These are phyloP conservation scores for Lentithecium fluviatile DNA, from an alignment of 495 filamentous ascomycete genomes.

Conservation along the genomic window DNA sequence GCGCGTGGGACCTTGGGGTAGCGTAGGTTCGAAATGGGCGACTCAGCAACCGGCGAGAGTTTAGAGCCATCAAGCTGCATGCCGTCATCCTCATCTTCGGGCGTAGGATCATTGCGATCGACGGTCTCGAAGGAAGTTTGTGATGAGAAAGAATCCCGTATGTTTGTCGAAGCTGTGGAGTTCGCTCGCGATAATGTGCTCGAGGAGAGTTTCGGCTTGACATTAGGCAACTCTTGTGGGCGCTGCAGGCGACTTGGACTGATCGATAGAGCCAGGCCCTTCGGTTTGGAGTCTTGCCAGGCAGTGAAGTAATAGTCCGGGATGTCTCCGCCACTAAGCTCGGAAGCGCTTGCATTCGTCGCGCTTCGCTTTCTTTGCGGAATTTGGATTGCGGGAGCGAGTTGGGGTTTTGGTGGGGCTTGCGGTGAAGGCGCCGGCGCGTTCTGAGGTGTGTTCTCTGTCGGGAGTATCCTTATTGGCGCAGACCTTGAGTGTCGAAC, in stretches of 20 bases:
- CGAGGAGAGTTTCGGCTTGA: conserved; percentile 17
- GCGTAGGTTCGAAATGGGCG: conserved; percentile 41
- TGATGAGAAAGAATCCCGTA: conserved; percentile 35
- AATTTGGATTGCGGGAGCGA: not conserved
- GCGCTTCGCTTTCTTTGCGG: conserved; percentile 1
- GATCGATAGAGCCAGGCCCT: not conserved
- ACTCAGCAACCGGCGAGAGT: conserved; percentile 43
- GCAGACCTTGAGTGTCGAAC: conserved; percentile 32
- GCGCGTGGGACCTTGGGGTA: conserved; percentile 46
- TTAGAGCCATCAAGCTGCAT: conserved; percentile 32
- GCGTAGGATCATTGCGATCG: conserved; percentile 42
- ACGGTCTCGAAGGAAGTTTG: conserved; percentile 44
- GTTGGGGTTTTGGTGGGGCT: not conserved
- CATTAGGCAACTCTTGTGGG: conserved; percentile 17
- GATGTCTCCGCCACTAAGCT: conserved; percentile 19
- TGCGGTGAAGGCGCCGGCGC: conserved; percentile 1
- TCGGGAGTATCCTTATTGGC: not conserved
- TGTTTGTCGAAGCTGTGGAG: conserved; percentile 17
- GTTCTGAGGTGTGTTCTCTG: not conserved
- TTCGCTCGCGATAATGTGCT: conserved; percentile 23
- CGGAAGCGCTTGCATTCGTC: conserved; percentile 13
- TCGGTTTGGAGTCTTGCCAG: not conserved
- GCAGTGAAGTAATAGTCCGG: conserved; percentile 35
- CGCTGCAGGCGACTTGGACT: conserved; percentile 4
- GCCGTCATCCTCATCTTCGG: conserved; percentile 40